Conservation (phyloP, 1,284 basidiomycete species). For the Binderoboletus segoi region DNA sequence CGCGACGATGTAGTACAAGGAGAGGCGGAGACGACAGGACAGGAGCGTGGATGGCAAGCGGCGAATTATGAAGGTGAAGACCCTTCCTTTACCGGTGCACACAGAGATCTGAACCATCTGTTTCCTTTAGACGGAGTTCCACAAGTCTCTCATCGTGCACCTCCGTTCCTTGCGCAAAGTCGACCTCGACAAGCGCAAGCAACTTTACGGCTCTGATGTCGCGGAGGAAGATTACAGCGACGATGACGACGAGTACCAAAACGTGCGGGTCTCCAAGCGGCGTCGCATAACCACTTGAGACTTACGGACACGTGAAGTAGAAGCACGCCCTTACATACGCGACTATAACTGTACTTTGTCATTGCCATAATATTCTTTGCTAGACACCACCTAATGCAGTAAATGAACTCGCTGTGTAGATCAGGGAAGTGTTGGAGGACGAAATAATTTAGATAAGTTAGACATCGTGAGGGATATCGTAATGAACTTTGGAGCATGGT, state of each 20-base stretch:
- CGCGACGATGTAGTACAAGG: slow-evolving; percentile 51
- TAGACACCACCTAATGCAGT: slow-evolving; percentile 32
- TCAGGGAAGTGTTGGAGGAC: not conserved
- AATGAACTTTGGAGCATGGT: not conserved
- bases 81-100: not conserved
- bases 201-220: slow-evolving; percentile 46
- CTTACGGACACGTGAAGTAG: slow-evolving; percentile 23
- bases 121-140: slow-evolving; percentile 58
- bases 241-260: slow-evolving; percentile 48
- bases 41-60: slow-evolving; percentile 48
- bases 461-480: not conserved
- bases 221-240: slow-evolving; percentile 47
- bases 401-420: slow-evolving; percentile 24
- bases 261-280: slow-evolving; percentile 34
- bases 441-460: not conserved
- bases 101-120: slow-evolving; percentile 3
- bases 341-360: slow-evolving; percentile 31
- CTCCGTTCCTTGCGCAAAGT: slow-evolving; percentile 62
- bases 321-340: slow-evolving; percentile 30
- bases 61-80: slow-evolving; percentile 58
- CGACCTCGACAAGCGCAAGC: slow-evolving; percentile 52
- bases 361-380: slow-evolving; percentile 30
- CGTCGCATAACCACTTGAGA: slow-evolving; percentile 32
- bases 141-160: slow-evolving; percentile 55
- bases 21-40: slow-evolving; percentile 59